Evolutionary conservation across 106 monocot species (phyloP), one percentile per base, ranked within the genome.

Genomic region (Triglochin maritima): DNA sequence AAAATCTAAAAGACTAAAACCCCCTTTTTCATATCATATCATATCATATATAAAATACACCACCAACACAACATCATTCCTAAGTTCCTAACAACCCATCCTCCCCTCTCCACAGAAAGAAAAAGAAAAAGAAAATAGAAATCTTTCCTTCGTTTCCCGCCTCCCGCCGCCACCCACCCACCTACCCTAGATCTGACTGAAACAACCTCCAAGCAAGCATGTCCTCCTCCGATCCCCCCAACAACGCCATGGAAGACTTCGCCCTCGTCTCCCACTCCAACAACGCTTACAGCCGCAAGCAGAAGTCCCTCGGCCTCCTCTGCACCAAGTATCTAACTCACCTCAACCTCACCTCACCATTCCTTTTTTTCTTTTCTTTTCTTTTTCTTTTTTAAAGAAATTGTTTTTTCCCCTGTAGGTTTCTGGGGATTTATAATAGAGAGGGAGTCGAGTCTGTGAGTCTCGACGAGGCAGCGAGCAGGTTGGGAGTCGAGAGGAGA

Each of bases 401-500:
- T 11, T 17, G 8, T 48, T 56, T 16, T 4, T 16, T 52, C 3
- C 8, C 54, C 42, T 77, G 71, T 44, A 93, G 92, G 55, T 93
- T 93, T 60, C 73, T 88, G 52, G 51, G 70, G 4, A 48, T 93
- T 63, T 93, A 93, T 69, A 59, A 93, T 62, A 60, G 78, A 46
- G 86, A 82, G 7, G 87, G 79, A 49, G 75, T 85, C 4, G 85
- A 87, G 6, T 72, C 71, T 8, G 77, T 95, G 9, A 63, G 90
- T 45, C 66, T 95, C 49, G 94, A 95, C 12, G 90, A 90, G 12
- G 90, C 94, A 0, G 94, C 94, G 17, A 72, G 47, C 55, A 78
- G 77, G 15, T 66, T 95, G 2, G 94, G 90, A 0, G 90, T 95
- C 12, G 90, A 95, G 83, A 76, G 94, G 75, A 75, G 94, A n/a